phyloP scores from a whole-genome alignment of 2,329 filamentous ascomycete species.

The Cryphonectria japonica region DNA sequence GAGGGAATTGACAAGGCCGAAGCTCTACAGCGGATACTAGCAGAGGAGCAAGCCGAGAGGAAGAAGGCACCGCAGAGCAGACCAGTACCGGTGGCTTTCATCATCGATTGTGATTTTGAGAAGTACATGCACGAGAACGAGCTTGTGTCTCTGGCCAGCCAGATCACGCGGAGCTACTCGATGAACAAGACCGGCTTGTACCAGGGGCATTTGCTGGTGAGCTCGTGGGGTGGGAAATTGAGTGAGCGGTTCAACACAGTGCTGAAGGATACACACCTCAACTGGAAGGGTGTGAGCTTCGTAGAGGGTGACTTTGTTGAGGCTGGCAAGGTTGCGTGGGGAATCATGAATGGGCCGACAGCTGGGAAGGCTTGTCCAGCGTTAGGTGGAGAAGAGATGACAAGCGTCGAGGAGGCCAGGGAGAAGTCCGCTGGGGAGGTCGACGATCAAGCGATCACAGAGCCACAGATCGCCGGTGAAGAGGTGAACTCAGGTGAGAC shows the following conservation, averaged over 20 bases:
- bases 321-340: constrained; percentile 67
- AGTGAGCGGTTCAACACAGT: constrained; percentile 79
- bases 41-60: constrained; percentile 38
- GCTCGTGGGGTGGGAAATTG: constrained; percentile 76
- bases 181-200: constrained; percentile 76
- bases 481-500: neutral
- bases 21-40: constrained; percentile 33
- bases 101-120: constrained; percentile 93
- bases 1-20: constrained; percentile 47
- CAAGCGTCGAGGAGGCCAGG: constrained; percentile 34
- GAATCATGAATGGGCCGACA: constrained; percentile 63
- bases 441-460: constrained; percentile 29
- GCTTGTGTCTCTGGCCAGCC: constrained; percentile 77
- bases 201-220: constrained; percentile 74
- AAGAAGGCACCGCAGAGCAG: constrained; percentile 35
- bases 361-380: constrained; percentile 50
- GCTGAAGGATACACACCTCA: constrained; percentile 69
- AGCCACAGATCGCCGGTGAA: constrained; percentile 26
- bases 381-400: constrained; percentile 60
- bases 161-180: constrained; percentile 87
- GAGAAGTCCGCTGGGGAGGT: neutral
- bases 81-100: constrained; percentile 72
- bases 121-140: constrained; percentile 87
- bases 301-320: constrained; percentile 74
- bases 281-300: constrained; percentile 81